Base-by-base conservation (phyloP, 148 eudicot genomes). In the Beta vulgaris region DNA sequence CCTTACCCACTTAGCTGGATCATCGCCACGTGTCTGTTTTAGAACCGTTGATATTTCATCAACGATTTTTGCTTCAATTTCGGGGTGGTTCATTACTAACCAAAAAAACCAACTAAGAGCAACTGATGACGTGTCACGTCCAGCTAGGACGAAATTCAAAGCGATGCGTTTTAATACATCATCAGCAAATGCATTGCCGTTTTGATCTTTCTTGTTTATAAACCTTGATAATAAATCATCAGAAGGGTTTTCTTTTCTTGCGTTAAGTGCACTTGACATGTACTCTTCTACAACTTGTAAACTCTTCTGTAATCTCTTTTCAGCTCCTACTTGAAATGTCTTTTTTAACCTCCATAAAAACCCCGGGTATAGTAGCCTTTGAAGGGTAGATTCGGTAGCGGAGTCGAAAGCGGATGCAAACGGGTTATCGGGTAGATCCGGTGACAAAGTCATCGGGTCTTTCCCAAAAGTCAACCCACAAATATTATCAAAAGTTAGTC, bases 91-190 rank as follows among this genome's bases (percentile, higher is more conserved):
- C 92, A 93, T 93, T 28, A 93, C 90, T 2, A 90, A 86, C 92
- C 92, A 93, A 61, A 93, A 93, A 78, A 93, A 93, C 98, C 98
- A 93, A 68, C 93, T 91, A 13, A 91, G 81, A 14, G 96, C 96
- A 7, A 91, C 96, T 0, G 98, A 91, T 28, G 96, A 91, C 8
- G 98, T 91, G 84, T 93, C 98, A 3, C 98, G 88, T 3, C 98
- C 98, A 0, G 98, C 98, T 0, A 93, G 85, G 18, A 93, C 91
- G 29, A 93, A 91, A 79, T 93, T 91, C 35, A 93, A 80, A 3
- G 97, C 97, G 25, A 91, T 91, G 39, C 89, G 87, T 72, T 91
- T 91, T 3, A 93, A 81, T 4, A 91, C 94, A 13, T 77, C 60
- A 64, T 69, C 84, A 0, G 88, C 82, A 68, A 85, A 91, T 1